A percentile compares a stretch with the other conserved stretches of the same genome.
phyloP scores from a whole-genome alignment of 2,329 filamentous ascomycete species.

The Botrytis squamosa region DNA sequence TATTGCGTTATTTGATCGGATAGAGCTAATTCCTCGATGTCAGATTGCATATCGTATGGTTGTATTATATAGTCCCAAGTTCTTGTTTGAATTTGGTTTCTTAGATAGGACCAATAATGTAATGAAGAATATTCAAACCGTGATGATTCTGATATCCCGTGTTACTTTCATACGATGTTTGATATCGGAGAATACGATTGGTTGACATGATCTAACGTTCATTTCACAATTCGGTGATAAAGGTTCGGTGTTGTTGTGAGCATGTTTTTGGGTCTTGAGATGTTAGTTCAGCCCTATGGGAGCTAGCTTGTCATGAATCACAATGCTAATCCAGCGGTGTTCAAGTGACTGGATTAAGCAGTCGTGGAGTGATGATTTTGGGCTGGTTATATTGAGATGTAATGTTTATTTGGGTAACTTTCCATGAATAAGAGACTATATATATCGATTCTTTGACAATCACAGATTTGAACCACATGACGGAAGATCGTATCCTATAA shows the following conservation, averaged over 20 bases:
- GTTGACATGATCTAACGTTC: not conserved
- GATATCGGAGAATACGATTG: accelerated
- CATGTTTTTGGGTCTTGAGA: not conserved
- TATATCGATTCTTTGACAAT: not conserved
- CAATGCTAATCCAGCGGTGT: not conserved
- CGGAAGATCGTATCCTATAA: not conserved
- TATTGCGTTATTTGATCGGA: accelerated
- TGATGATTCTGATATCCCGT: not conserved
- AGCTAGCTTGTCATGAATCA: not conserved
- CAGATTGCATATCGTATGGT: too few species aligned
- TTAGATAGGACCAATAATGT: not conserved
- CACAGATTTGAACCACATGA: not conserved
- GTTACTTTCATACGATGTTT: not conserved
- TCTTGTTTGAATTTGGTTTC: not conserved
- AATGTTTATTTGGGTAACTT: not conserved
- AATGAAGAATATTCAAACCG: not conserved
- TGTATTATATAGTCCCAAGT: not conserved
- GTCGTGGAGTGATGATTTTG: not conserved
- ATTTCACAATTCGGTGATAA: too few species aligned
- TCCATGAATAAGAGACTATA: not conserved
- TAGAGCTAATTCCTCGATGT: not conserved
- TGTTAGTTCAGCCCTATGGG: not conserved
- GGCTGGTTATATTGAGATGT: not conserved
- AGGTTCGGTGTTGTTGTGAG: not conserved
- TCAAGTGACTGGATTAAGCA: not conserved